Percentiles rank a stretch among this genome's conserved stretches.
These are phyloP conservation scores for Fusarium piperis DNA, from an alignment of 2,329 filamentous ascomycete species.

Conservation along the genomic window DNA sequence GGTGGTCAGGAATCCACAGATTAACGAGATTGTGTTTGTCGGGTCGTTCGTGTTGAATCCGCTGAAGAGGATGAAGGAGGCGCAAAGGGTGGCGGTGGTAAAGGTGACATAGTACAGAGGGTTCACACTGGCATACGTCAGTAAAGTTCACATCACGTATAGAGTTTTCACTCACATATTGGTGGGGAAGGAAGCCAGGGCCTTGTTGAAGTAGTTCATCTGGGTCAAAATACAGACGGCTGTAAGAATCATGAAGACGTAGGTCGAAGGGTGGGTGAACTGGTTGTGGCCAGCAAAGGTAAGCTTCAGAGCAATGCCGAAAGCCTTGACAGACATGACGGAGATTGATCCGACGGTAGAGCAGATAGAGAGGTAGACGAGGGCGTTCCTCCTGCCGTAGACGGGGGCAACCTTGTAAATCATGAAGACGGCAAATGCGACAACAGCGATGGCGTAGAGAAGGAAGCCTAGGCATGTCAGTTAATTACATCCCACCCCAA, in stretches of 20 bases:
- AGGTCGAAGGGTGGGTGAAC: constrained; percentile 93
- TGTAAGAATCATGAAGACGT: constrained; percentile 95
- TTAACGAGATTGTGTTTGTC: constrained; percentile 90
- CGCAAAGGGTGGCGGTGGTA: constrained; percentile 91
- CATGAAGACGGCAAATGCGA: constrained; percentile 89
- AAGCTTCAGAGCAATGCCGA: constrained; percentile 96
- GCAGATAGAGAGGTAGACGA: constrained; percentile 97
- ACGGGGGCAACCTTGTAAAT: constrained; percentile 93
- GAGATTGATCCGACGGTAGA: constrained; percentile 96
- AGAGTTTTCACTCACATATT: constrained; percentile 77
- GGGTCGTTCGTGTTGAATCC: constrained; percentile 95
- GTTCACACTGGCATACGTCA: constrained; percentile 74
- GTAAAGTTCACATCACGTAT: background rate
- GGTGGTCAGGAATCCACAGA: constrained; percentile 93
- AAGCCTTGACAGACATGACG: constrained; percentile 99
- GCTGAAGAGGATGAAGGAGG: constrained; percentile 94
- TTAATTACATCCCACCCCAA: background rate
- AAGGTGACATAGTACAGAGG: constrained; percentile 98
- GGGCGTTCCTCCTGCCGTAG: constrained; percentile 93
- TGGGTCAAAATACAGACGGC: constrained; percentile 94
- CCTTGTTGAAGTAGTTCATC: constrained; percentile 99
- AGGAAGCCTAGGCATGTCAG: constrained; percentile 75
- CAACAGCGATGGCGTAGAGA: constrained; percentile 82
- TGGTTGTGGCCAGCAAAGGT: constrained; percentile 95
- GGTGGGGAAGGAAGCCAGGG: constrained; percentile 93